phyloP scores from a whole-genome alignment of 2,329 filamentous ascomycete species.

The Colletotrichum tofieldiae region DNA sequence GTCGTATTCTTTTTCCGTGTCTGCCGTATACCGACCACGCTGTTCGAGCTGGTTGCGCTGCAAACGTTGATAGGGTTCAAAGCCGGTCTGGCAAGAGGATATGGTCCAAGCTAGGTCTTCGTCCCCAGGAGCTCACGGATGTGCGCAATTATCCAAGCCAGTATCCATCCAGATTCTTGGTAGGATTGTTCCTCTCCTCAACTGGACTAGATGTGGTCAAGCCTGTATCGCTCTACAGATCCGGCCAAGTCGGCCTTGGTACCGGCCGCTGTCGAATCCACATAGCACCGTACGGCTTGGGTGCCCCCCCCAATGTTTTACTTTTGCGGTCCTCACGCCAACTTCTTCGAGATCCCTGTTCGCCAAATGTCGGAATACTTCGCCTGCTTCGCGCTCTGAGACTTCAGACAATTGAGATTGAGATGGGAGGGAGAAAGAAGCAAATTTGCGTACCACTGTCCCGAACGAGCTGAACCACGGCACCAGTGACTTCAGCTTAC shows the following conservation, averaged over 20 bases:
- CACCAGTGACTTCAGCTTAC: constrained; percentile 14
- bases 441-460: constrained; percentile 3
- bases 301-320: constrained; percentile 1
- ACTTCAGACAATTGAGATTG: not conserved
- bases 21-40: not conserved
- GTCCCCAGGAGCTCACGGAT: not conserved
- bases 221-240: constrained; percentile 10
- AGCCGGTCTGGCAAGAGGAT: not conserved
- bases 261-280: constrained; percentile 14
- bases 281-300: not conserved
- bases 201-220: not conserved
- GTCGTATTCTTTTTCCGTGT: not conserved
- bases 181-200: not conserved
- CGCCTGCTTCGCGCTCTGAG: not conserved
- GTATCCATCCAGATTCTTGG: not conserved
- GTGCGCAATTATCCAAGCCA: not conserved
- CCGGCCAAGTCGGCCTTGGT: constrained; percentile 10
- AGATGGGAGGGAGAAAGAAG: constrained; percentile 1
- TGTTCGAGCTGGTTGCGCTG: not conserved
- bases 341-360: not conserved
- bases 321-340: not conserved
- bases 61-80: not conserved
- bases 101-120: not conserved
- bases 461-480: constrained; percentile 1
- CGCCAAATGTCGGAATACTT: not conserved